A percentile compares a stretch with the other conserved stretches of the same genome.
Conservation (phyloP, 2,329 filamentous ascomycete genomes). For the Scorias spongiosa region DNA sequence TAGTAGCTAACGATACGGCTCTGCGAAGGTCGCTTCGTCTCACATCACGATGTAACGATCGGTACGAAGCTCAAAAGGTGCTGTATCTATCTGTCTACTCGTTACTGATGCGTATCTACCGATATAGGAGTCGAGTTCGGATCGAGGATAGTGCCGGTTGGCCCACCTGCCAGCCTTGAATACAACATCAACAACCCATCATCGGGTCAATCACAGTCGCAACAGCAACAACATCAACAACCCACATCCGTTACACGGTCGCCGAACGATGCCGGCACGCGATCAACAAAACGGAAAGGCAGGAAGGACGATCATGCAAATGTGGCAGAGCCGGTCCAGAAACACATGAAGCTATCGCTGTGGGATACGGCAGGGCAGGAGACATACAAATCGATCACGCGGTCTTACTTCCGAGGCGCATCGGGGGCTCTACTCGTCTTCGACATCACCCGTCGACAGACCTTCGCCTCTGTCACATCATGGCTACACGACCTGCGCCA, state of each 20-base stretch:
- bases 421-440: conserved; percentile 75
- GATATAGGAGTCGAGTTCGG: conserved; percentile 61
- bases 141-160: conserved; percentile 80
- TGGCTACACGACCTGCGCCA: conserved; percentile 90
- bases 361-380: conserved; percentile 97
- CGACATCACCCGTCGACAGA: conserved; percentile 73
- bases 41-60: conserved; percentile 92
- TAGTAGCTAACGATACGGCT: conserved; percentile 72
- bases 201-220: conserved; percentile 5
- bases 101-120: too few relatives aligned
- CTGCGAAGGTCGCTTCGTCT: conserved; percentile 88
- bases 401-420: conserved; percentile 81
- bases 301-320: conserved; percentile 16
- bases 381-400: conserved; percentile 91
- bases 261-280: conserved; percentile 13
- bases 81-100: too few relatives aligned
- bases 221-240: not conserved
- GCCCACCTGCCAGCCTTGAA: conserved; percentile 55
- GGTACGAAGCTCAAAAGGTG: conserved; percentile 27
- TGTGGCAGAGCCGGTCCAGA: conserved; percentile 31
- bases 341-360: conserved; percentile 84
- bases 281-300: conserved; percentile 4
- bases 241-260: conserved; percentile 2
- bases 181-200: conserved; percentile 39
- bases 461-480: conserved; percentile 75